Conservation (phyloP, 2,329 filamentous ascomycete genomes). For the Botrytis aclada region DNA sequence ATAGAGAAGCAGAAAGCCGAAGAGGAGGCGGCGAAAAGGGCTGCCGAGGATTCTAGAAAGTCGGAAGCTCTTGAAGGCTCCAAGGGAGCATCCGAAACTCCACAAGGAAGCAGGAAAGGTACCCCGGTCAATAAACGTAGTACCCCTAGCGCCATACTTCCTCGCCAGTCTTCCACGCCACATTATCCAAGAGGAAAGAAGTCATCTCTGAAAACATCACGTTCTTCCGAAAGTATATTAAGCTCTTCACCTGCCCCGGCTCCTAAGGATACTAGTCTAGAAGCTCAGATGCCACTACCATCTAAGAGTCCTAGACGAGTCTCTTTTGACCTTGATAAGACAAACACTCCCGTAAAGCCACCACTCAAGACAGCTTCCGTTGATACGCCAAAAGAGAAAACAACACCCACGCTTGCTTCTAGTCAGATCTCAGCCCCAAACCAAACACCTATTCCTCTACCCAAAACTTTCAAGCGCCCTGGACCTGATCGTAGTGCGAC, state of each 20-base stretch:
- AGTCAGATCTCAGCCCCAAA: not conserved
- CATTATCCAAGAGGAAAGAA: slow-evolving; percentile 32
- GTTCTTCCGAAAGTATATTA: slow-evolving; percentile 25
- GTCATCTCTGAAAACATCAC: slow-evolving; percentile 27
- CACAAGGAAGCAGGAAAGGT: slow-evolving; percentile 11
- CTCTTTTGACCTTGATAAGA: slow-evolving; percentile 26
- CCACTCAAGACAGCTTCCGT: slow-evolving; percentile 2
- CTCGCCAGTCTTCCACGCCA: slow-evolving; percentile 30
- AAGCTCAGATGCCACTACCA: slow-evolving; percentile 29
- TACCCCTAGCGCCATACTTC: slow-evolving; percentile 21
- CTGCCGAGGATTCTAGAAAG: slow-evolving; percentile 13
- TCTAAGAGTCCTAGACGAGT: slow-evolving; percentile 21
- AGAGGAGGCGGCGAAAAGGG: slow-evolving; percentile 18
- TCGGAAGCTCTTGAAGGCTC: not conserved
- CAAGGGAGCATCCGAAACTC: not conserved
- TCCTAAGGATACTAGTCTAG: slow-evolving; percentile 26
- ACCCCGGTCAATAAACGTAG: slow-evolving; percentile 19
- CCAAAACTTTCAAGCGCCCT: slow-evolving; percentile 15
- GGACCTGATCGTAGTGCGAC: slow-evolving; percentile 13
- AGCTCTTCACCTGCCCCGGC: slow-evolving; percentile 28
- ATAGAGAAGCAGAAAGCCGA: slow-evolving; percentile 19
- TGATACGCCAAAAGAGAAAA: not conserved
- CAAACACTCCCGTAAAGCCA: slow-evolving; percentile 14
- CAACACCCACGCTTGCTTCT: not conserved
- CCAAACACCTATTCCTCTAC: slow-evolving; percentile 15